Base-by-base conservation (phyloP, 495 filamentous ascomycete species). In the Xylaria longipes region DNA sequence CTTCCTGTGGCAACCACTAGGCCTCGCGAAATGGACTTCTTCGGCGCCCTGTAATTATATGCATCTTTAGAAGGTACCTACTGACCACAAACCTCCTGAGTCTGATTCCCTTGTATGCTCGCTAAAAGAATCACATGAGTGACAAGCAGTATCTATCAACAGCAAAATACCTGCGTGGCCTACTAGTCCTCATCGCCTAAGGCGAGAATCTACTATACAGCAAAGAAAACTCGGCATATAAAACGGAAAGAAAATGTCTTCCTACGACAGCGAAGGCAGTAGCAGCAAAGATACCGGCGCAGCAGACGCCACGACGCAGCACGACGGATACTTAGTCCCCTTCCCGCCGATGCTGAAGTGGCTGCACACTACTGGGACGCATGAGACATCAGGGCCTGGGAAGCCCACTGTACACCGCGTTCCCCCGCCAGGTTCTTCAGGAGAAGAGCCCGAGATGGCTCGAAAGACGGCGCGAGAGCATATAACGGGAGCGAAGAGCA, bases 341-440 rank as follows among this genome's bases (percentile, higher is more conserved):
- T 37, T 37, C 33, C 57, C 31, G 15, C 31, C 33, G 3, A 37
- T 60, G 33, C 1, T 39, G 11, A 22, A 60, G 31, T 22, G 31
- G 33, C 6, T 39, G 57, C 33, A 60, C 57, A 60, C 7, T 22
- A 12, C 31, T 7, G 33, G 39, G 57, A 22, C 57, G 17, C 57
- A 7, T 11, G 11, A 22, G 7, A 60, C 20, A 37, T 22, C 1
- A 6, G 9, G 11, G 8, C 57, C 33, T 22, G 57, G 33, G 8
- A 60, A 22, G 6, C 57, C 33, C 7, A 60, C 57, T n/a, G 31
- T 60, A 22, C 57, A 60, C 33, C 57, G 57, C 31, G 57, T 60
- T 60, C 57, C 57, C 22, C 57, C 57, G 1, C 57, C 57, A 22
- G 33, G 57, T n/a, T 60, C 31, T 37, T 60, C 57, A 22, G 57